Base-by-base conservation (phyloP, 495 filamentous ascomycete genomes). In the Podospora conica region DNA sequence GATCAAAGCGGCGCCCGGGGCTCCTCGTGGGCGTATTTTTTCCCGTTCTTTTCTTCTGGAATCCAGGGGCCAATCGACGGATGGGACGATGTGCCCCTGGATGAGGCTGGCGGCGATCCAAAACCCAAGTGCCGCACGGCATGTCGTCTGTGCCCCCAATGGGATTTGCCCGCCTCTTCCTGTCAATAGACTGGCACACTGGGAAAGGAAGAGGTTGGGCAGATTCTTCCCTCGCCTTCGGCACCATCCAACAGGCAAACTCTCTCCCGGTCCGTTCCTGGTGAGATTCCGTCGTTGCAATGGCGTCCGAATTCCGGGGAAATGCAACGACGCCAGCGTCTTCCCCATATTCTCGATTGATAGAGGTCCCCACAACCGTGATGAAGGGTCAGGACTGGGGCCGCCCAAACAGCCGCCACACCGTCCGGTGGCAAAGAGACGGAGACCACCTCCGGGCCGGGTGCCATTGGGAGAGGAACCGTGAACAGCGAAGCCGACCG, bases 1-100 rank as follows among this genome's bases (percentile, higher is more conserved):
- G 24, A 18, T 20, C n/a, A 18, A 56, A 29, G 18, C 11, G 8
- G 18, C 11, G 8, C n/a, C 54, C 29, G 12, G 55, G 53, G 9
- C 12, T 27, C 28, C 54, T 55, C 63, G 63, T 64, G 55, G 62
- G 54, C 63, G 40, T 55, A 55, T 40, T 64, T 55, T 48, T 56
- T 24, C 62, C 6, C n/a, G 15, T 25, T 25, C 21, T 28, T 27
- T 63, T 15, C 27, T 23, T 28, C 27, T 61, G 28, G 29, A 55
- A 53, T 31, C 61, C 53, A 63, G 63, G 33, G 24, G 21, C 21
- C 18, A 54, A 23, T 29, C 29, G 29, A 31, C 29, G 29, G 33
- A 15, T 40, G 33, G 0, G 33, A 25, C n/a, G n/a, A 15, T 57
- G 22, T 54, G 53, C 18, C 11, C 40, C 40, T 48, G 40, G 8